Percentiles rank a stretch among this genome's conserved stretches.
These are phyloP conservation scores for Chrysanthemum makinoi DNA, from an alignment of 129 eudicot species.

Conservation along the genomic window DNA sequence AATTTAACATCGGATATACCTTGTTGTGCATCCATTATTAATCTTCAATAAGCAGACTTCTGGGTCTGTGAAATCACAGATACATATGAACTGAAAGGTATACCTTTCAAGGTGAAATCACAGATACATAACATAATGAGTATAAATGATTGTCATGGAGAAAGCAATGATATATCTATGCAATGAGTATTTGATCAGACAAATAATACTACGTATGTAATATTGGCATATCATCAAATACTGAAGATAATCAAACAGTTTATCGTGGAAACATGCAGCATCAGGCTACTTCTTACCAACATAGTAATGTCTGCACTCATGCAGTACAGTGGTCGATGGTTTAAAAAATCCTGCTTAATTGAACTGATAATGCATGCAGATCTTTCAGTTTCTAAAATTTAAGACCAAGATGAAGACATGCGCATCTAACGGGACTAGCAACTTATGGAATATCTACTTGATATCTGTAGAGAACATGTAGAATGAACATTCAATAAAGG, in stretches of 20 bases:
- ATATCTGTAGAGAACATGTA: no score
- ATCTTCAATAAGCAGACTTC: no score
- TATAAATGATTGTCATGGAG: conserved; percentile 11
- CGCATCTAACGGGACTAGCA: not conserved
- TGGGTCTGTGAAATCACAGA: no score
- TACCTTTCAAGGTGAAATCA: no score
- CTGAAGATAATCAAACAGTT: conserved; percentile 2
- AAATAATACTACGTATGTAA: not conserved
- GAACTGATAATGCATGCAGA: conserved; percentile 5
- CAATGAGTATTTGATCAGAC: not conserved
- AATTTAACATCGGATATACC: no score
- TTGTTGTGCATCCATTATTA: no score
- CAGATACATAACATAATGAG: not conserved
- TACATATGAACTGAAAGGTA: no score
- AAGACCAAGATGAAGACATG: conserved; percentile 4
- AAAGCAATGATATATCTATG: conserved; percentile 6
- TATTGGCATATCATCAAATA: conserved; percentile 16
- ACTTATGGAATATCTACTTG: not conserved
- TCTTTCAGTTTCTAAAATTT: not conserved
- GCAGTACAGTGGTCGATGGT: not conserved
- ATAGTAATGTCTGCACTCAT: not conserved
- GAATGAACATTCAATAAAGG: not conserved
- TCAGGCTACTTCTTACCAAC: not conserved
- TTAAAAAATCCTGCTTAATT: not conserved
- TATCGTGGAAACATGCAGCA: not conserved